These are phyloP conservation scores for Megacollybia marginata DNA, from an alignment of 768 basidiomycete species.

Conservation along the genomic window DNA sequence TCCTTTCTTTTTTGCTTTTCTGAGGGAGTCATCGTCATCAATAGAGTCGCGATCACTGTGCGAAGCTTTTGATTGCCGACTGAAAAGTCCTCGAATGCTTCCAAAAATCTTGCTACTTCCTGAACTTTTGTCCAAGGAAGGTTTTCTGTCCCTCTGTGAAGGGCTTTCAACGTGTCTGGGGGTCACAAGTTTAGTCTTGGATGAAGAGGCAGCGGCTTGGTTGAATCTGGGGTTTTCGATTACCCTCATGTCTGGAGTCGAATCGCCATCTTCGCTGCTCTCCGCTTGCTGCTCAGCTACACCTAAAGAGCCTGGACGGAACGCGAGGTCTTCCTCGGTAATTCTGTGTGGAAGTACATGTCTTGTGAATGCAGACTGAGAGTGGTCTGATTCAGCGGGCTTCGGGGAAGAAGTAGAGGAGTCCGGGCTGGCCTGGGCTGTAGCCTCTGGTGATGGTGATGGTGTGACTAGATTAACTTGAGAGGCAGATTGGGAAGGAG, in stretches of 20 bases:
- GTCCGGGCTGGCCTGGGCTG: background rate
- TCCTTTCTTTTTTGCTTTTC: constrained; percentile 5
- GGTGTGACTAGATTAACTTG: constrained; percentile 37
- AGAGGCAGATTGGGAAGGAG: constrained; percentile 74
- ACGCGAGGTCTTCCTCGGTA: constrained; percentile 23
- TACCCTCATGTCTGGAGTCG: constrained; percentile 27
- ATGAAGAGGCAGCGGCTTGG: no score
- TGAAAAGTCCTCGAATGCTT: constrained; percentile 3
- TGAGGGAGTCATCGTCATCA: constrained; percentile 5
- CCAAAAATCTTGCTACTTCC: constrained; percentile 5
- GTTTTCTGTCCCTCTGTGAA: background rate
- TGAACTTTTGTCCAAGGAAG: background rate
- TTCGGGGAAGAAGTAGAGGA: background rate
- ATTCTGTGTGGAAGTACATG: constrained; percentile 23
- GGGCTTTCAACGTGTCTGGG: background rate
- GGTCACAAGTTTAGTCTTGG: background rate
- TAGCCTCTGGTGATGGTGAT: background rate
- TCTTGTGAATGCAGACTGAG: background rate
- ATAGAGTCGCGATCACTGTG: constrained; percentile 20
- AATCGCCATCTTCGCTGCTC: constrained; percentile 27
- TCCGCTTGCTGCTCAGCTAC: constrained; percentile 10
- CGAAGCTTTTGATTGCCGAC: background rate
- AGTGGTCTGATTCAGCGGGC: background rate
- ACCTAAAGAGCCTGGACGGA: background rate
- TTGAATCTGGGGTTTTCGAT: constrained; percentile 52